Evolutionary conservation across 2,329 filamentous ascomycete species (phyloP).

Genomic region (Fusarium nanum): DNA sequence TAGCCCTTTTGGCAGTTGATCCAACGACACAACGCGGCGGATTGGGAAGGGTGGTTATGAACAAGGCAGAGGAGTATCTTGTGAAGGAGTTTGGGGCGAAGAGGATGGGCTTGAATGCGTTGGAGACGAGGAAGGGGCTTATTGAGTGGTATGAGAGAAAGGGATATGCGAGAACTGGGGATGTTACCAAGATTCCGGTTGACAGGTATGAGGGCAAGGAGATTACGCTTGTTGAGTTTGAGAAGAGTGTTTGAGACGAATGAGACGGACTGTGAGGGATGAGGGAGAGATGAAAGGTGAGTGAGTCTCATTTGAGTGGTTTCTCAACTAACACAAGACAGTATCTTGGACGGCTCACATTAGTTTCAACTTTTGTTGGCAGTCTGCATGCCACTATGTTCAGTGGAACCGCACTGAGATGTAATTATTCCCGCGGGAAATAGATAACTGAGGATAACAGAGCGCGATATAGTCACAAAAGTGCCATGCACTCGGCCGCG

Average conservation of each 20-base stretch:
- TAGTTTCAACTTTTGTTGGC: not conserved
- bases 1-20: conserved; percentile 53
- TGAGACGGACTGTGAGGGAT: not conserved
- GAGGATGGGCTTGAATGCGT: conserved; percentile 49
- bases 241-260: conserved; percentile 44
- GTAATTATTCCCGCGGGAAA: not conserved
- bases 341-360: not conserved
- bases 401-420: not conserved
- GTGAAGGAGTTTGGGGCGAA: conserved; percentile 43
- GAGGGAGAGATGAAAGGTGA: not conserved
- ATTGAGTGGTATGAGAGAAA: conserved; percentile 53
- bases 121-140: conserved; percentile 50
- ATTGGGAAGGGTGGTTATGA: conserved; percentile 50
- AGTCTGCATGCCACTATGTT: not conserved
- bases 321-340: not conserved
- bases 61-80: conserved; percentile 49
- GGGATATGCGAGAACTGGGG: conserved; percentile 52
- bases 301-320: not conserved
- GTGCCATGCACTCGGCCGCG: not conserved
- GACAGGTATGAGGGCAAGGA: conserved; percentile 38
- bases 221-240: conserved; percentile 52
- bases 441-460: not conserved
- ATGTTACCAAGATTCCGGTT: conserved; percentile 49
- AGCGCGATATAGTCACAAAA: not conserved
- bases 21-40: conserved; percentile 47